Percentiles rank a stretch among this genome's conserved stretches.
phyloP scores from a whole-genome alignment of 2,329 filamentous ascomycete species.

The Aspergillus flavus region DNA sequence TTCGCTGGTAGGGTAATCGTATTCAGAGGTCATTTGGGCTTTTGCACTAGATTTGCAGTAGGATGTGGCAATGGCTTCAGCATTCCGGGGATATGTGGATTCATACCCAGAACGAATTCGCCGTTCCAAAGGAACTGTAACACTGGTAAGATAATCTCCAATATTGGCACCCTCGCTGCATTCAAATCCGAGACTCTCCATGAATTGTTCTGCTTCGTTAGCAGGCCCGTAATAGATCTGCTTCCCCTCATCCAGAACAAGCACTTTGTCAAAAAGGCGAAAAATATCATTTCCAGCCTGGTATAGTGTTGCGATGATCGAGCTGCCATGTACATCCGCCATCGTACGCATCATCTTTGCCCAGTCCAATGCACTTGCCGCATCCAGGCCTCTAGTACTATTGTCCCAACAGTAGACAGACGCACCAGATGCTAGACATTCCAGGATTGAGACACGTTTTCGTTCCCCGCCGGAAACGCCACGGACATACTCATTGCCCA shows the following conservation, averaged over 20 bases:
- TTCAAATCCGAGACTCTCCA: constrained; percentile 66
- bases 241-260: constrained; percentile 67
- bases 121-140: constrained; percentile 59
- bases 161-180: constrained; percentile 65
- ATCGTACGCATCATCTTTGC: constrained; percentile 63
- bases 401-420: constrained; percentile 68
- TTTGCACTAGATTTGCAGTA: constrained; percentile 59
- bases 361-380: constrained; percentile 65
- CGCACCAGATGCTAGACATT: constrained; percentile 60
- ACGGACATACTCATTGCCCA: constrained; percentile 64
- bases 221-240: constrained; percentile 67
- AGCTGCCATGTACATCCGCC: constrained; percentile 55
- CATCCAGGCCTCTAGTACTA: constrained; percentile 64
- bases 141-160: constrained; percentile 67
- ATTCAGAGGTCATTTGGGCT: constrained; percentile 56
- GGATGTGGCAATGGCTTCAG: constrained; percentile 45
- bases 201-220: constrained; percentile 62
- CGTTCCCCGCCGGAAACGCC: constrained; percentile 69
- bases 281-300: constrained; percentile 72
- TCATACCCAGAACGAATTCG: constrained; percentile 47
- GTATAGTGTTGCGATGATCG: constrained; percentile 67
- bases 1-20: constrained; percentile 57
- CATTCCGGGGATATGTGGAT: constrained; percentile 47
- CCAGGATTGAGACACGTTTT: constrained; percentile 69
- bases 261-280: constrained; percentile 69